These are phyloP conservation scores for Dictyostelium discoideum DNA, from an alignment of 78 protist species.

Conservation along the genomic window DNA sequence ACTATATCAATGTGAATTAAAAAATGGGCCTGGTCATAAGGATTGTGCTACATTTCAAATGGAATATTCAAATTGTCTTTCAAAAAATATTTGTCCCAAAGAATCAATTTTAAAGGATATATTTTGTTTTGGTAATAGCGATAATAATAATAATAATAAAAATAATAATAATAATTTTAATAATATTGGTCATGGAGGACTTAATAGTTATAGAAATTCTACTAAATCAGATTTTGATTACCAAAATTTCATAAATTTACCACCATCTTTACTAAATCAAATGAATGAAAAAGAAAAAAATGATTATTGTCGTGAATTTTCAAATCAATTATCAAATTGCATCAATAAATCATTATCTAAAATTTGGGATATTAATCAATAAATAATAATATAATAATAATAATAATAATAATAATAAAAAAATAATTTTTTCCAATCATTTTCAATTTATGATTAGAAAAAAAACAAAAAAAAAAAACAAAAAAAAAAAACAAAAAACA, in stretches of 20 bases:
- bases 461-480: no score
- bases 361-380: not conserved
- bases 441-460: no score
- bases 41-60: not conserved
- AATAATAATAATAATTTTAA: no score
- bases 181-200: no score
- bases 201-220: not conserved
- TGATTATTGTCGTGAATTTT: not conserved
- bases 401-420: not conserved
- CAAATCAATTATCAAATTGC: not conserved
- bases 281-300: not conserved
- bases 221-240: not conserved
- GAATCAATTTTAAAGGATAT: not conserved
- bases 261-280: not conserved
- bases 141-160: not conserved
- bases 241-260: not conserved
- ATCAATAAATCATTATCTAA: not conserved
- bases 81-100: constrained; percentile 11
- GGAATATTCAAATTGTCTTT: not conserved
- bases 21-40: not conserved
- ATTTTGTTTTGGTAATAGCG: not conserved
- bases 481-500: no score
- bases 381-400: not conserved
- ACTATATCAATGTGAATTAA: not conserved
- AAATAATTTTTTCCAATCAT: no score